Evolutionary conservation across 2,329 filamentous ascomycete genomes (phyloP), one percentile per base, ranked within the genome.

Genomic region (Penicillium thymicola): DNA sequence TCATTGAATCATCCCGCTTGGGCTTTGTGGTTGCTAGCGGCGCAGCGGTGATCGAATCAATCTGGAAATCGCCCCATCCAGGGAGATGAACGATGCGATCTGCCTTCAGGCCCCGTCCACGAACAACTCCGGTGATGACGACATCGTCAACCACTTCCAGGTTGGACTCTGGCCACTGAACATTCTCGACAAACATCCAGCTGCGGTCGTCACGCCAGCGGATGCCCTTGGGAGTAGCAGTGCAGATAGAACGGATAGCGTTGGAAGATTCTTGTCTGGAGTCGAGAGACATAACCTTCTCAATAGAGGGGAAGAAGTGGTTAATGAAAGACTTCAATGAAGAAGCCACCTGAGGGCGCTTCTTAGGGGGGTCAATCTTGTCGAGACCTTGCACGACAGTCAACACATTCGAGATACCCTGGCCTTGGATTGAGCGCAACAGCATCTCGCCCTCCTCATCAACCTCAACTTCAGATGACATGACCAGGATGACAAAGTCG

Each of bases 161-260:
- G 11, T 81, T 81, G 5, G 76, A 79, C 28, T 84, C 80, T 11
- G 85, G 82, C 82, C 92, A 96, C 64, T 84, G 77, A 51, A 96
- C 80, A 28, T 92, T 84, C 63, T 99, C 94, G 5, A 93, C 85
- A 55, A 96, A 78, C 88, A 99, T 90, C 90, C 94, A 99, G 67
- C 92, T 96, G 65, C 94, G 84, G 63, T 96, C 91, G 51, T 99
- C 94, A 66, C 94, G 85, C 94, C 94, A 99, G 61, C 88, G 81
- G n/a, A 99, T 85, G 0, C 94, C 94, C 77, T 96, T 97, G 11
- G 94, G 93, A 42, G 89, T 92, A 36, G 89, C 91, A 62, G 87
- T 96, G 80, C 94, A 99, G 16, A 99, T 78, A 28, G 92, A 93
- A 51, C 95, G 85, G 75, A 97, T 89, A 37, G 96, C 79, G 71